These are phyloP conservation scores for Termitomyces sp. DNA, from an alignment of 768 basidiomycete species.

Conservation along the genomic window DNA sequence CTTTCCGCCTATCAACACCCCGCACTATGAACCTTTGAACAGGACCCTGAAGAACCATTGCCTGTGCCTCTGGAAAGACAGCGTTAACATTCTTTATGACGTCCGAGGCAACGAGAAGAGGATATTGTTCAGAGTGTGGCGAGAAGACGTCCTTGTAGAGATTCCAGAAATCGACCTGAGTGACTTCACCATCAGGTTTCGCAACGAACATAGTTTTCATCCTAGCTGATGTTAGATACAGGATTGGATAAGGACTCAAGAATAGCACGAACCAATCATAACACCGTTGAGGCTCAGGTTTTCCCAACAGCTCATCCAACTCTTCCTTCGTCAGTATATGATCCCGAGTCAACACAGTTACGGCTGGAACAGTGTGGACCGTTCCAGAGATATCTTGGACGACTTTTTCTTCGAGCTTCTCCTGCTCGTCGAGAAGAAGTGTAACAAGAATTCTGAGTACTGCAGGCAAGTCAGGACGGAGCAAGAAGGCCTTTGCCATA, in stretches of 20 bases:
- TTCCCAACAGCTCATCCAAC: slow-evolving; percentile 49
- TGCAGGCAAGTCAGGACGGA: slow-evolving; percentile 65
- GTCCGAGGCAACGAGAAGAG: slow-evolving; percentile 80
- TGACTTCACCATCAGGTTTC: slow-evolving; percentile 74
- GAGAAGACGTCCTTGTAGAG: slow-evolving; percentile 84
- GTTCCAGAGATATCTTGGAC: slow-evolving; percentile 59
- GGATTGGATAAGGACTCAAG: not conserved
- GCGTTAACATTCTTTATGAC: slow-evolving; percentile 90
- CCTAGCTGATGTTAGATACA: slow-evolving; percentile 41
- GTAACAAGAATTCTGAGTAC: slow-evolving; percentile 66
- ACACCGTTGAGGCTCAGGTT: slow-evolving; percentile 75
- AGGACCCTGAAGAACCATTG: slow-evolving; percentile 77
- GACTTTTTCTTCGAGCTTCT: slow-evolving; percentile 52
- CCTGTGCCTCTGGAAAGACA: slow-evolving; percentile 82
- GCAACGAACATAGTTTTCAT: slow-evolving; percentile 87
- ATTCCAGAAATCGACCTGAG: slow-evolving; percentile 95
- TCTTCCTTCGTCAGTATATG: slow-evolving; percentile 75
- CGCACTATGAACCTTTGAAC: slow-evolving; percentile 83
- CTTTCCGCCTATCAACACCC: slow-evolving; percentile 72
- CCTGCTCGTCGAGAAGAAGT: slow-evolving; percentile 66
- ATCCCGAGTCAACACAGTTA: slow-evolving; percentile 41
- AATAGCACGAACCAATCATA: slow-evolving; percentile 64
- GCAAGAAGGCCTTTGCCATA: slow-evolving; percentile 75
- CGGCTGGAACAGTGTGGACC: slow-evolving; percentile 55
- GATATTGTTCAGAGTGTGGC: slow-evolving; percentile 50